Percentiles rank a stretch among this genome's conserved stretches.
phyloP scores from a whole-genome alignment of 768 basidiomycete species.

The Amanita jacksonii region DNA sequence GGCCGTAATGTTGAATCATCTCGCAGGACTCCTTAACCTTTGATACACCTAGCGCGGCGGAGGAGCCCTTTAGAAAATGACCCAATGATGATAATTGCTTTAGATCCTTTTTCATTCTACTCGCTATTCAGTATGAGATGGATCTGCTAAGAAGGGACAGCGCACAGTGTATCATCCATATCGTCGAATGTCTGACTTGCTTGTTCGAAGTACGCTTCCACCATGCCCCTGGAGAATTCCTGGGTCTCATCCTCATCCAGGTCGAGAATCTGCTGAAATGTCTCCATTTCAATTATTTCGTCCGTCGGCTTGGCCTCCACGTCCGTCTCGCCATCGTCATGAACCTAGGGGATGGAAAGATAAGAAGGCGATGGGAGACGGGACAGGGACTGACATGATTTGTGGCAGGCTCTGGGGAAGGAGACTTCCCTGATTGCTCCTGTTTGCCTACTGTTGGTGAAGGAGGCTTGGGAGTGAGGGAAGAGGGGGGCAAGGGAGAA shows the following conservation, averaged over 20 bases:
- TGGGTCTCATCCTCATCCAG: slow-evolving; percentile 77
- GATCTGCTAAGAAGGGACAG: slow-evolving; percentile 13
- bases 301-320: slow-evolving; percentile 8
- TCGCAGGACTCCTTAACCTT: slow-evolving; percentile 83
- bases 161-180: slow-evolving; percentile 79
- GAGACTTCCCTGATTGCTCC: background rate
- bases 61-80: slow-evolving; percentile 96
- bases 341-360: background rate
- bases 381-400: background rate
- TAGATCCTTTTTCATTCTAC: slow-evolving; percentile 51
- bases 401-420: background rate
- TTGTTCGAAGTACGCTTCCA: slow-evolving; percentile 72
- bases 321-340: background rate
- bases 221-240: slow-evolving; percentile 76
- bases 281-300: slow-evolving; percentile 61
- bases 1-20: slow-evolving; percentile 83
- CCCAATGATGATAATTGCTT: slow-evolving; percentile 61
- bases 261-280: slow-evolving; percentile 81
- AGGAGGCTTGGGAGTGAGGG: background rate
- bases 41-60: slow-evolving; percentile 81
- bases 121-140: slow-evolving; percentile 12
- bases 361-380: too few relatives aligned
- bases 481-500: slow-evolving; percentile 3
- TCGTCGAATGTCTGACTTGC: slow-evolving; percentile 63
- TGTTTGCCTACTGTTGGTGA: slow-evolving; percentile 2